Percentiles rank a stretch among this genome's conserved stretches.
Conservation (phyloP, 768 basidiomycete species). For the Boletus subcaerulescens region DNA sequence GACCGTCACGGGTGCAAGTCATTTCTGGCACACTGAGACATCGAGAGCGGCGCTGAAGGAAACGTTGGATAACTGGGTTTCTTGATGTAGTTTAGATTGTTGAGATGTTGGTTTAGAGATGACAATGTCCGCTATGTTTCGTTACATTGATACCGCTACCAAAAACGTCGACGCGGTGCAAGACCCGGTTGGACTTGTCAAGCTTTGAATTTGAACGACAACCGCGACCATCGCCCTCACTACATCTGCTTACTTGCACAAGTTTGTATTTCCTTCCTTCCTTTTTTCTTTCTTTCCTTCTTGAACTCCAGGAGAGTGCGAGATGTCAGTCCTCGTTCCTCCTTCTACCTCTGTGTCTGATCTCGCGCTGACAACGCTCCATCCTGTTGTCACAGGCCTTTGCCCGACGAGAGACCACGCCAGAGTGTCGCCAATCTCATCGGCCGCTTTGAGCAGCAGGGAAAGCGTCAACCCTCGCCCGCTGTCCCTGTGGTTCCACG, state of each 20-base stretch:
- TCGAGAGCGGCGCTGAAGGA: slow-evolving; percentile 20
- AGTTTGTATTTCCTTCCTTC: slow-evolving; percentile 14
- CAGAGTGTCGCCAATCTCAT: slow-evolving; percentile 88
- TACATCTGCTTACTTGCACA: slow-evolving; percentile 11
- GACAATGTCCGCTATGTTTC: not conserved
- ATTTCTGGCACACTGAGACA: slow-evolving; percentile 60
- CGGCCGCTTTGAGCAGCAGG: slow-evolving; percentile 82
- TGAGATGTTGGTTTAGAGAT: not conserved
- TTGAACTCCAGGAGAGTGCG: slow-evolving; percentile 20
- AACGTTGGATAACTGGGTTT: slow-evolving; percentile 22
- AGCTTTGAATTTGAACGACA: slow-evolving; percentile 4
- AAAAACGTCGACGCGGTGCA: slow-evolving; percentile 15
- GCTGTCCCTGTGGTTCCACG: slow-evolving; percentile 42
- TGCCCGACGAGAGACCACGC: slow-evolving; percentile 86
- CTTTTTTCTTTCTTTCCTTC: not conserved
- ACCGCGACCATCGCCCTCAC: slow-evolving; percentile 29
- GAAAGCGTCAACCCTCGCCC: slow-evolving; percentile 55
- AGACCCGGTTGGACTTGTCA: slow-evolving; percentile 1
- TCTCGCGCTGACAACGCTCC: slow-evolving; percentile 12
- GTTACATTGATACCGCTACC: not conserved
- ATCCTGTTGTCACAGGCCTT: slow-evolving; percentile 51
- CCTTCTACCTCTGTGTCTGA: slow-evolving; percentile 1
- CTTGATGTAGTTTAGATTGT: not conserved
- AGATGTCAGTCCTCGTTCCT: slow-evolving; percentile 27
- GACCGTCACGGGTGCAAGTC: slow-evolving; percentile 49